Conservation (phyloP, 768 basidiomycete genomes). For the Boletus tylopilopsis region DNA sequence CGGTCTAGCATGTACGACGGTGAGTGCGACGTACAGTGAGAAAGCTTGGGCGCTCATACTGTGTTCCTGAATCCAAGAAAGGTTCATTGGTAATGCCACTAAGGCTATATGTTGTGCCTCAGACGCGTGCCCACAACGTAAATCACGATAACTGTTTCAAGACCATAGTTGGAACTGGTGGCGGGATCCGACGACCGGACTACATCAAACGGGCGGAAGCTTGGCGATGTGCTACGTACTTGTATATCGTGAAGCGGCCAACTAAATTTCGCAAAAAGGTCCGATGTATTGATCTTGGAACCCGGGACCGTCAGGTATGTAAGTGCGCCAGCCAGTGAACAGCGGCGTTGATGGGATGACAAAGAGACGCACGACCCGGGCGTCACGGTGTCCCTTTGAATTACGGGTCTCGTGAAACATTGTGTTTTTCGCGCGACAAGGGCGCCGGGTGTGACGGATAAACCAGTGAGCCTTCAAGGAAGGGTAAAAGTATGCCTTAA, state of each 20-base stretch:
- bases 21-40: background rate
- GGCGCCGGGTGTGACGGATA: too few species aligned
- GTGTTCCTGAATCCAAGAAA: conserved; percentile 1
- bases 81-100: too few species aligned
- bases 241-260: background rate
- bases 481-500: too few species aligned
- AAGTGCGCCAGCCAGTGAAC: background rate
- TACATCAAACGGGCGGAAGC: conserved; percentile 1
- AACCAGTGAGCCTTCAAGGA: too few species aligned
- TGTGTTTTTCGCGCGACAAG: too few species aligned
- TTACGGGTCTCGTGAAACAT: background rate
- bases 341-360: background rate
- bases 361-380: too few species aligned
- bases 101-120: background rate
- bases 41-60: background rate
- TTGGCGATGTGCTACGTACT: background rate
- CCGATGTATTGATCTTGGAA: background rate
- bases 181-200: background rate
- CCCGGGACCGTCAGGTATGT: too few species aligned
- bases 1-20: background rate
- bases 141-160: conserved; percentile 18
- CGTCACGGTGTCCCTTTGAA: background rate
- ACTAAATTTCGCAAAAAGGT: background rate
- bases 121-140: conserved; percentile 14
- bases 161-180: conserved; percentile 1